Percentiles rank a stretch among this genome's conserved stretches.
These are phyloP conservation scores for Ajuga reptans DNA, from an alignment of 305 asterid species.

Conservation along the genomic window DNA sequence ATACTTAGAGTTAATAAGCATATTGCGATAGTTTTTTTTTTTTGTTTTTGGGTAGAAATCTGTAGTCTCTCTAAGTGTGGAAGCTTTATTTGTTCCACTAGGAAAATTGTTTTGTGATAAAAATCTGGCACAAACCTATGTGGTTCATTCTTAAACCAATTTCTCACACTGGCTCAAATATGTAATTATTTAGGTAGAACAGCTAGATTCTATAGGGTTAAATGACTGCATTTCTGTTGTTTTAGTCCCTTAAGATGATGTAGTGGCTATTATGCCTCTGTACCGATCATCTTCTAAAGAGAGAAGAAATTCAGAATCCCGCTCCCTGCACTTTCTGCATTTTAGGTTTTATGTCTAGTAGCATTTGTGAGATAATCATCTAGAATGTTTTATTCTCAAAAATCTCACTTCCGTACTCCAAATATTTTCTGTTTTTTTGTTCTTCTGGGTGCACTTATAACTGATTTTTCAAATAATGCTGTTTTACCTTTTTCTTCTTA, in stretches of 20 bases:
- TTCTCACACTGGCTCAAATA: background rate
- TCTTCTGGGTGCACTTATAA: conserved; percentile 2
- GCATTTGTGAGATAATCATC: conserved; percentile 4
- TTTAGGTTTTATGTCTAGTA: conserved; percentile 9
- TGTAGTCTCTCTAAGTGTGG: background rate
- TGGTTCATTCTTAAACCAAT: background rate
- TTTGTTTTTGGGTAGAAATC: background rate
- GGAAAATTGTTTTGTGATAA: background rate
- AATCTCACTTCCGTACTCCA: background rate
- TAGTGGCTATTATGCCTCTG: conserved; percentile 4
- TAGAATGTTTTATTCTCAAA: background rate
- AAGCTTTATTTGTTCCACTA: background rate
- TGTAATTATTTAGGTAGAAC: background rate
- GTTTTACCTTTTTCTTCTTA: conserved; percentile 8
- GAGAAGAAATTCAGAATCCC: background rate
- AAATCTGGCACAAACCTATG: background rate
- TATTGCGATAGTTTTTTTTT: background rate
- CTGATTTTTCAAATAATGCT: conserved; percentile 1
- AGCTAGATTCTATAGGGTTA: background rate
- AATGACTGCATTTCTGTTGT: background rate
- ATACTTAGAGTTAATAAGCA: background rate
- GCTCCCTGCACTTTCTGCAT: background rate
- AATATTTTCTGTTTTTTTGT: background rate
- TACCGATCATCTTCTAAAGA: conserved; percentile 2
- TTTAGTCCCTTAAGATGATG: conserved; percentile 3